Base-by-base conservation (phyloP, 345 rosid species). In the Gossypium ekmanianum region DNA sequence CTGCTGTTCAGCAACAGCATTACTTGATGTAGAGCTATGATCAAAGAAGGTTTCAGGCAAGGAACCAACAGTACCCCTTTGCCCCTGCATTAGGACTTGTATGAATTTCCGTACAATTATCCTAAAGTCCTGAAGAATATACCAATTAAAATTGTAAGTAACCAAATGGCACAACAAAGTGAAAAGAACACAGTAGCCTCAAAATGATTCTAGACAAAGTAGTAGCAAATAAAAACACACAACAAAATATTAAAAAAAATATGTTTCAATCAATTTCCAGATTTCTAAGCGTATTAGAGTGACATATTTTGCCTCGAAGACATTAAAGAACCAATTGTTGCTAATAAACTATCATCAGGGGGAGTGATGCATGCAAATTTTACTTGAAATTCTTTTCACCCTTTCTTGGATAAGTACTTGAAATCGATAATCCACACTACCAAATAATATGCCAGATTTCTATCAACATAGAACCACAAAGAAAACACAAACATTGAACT, bases 41-140 rank as follows among this genome's bases (percentile, higher is more conserved):
- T 92, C 97, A 77, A 88, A 86, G 82, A 94, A 78, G 26, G 87
- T 71, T 77, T 87, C 97, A 65, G 97, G 85, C 75, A 92, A 82
- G 74, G 94, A 90, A 81, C 92, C 91, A 48, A 92, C 73, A 3
- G 87, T 81, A 72, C 91, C 90, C 82, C 92, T 89, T 77, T 91
- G 91, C 86, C 97, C 89, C 84, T 91, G 97, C 98, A 94, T 94
- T 81, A 78, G 85, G 87, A 84, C 74, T 77, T 54, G 52, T 70
- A 61, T 24, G 16, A 65, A 74, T 44, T 59, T 57, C 64, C 79
- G 61, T 12, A 63, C 18, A 59, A 63, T 61, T 61, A 74, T 22
- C 13, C 14, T 68, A 26, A 67, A 44, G 8, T 34, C 70, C 63
- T 75, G 81, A 66, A 68, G 58, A 80, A 76, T 78, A 47, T 76